Percentiles rank a stretch among this genome's conserved stretches.
Conservation (phyloP, 2,329 filamentous ascomycete species). For the Penicillium sp. region DNA sequence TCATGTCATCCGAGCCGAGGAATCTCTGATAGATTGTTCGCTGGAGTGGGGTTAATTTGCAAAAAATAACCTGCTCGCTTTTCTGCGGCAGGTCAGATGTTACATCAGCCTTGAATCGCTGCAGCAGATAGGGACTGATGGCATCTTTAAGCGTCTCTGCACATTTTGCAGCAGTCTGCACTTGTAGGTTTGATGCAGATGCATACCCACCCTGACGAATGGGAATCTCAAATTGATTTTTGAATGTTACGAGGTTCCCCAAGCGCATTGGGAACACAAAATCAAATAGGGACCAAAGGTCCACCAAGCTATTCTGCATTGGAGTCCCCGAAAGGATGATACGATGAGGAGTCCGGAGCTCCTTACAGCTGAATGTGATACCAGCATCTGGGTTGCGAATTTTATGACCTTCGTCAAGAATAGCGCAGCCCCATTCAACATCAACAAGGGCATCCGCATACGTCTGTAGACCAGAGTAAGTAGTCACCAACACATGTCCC, state of each 20-base stretch:
- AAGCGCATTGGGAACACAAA: slow-evolving; percentile 96
- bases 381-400: slow-evolving; percentile 95
- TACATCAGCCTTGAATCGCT: slow-evolving; percentile 90
- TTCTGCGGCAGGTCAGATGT: slow-evolving; percentile 92
- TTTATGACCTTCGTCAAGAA: slow-evolving; percentile 96
- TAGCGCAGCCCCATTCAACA: slow-evolving; percentile 87
- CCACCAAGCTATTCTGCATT: slow-evolving; percentile 93
- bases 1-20: slow-evolving; percentile 78
- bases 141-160: slow-evolving; percentile 91
- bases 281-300: slow-evolving; percentile 96
- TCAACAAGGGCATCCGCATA: slow-evolving; percentile 80
- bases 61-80: slow-evolving; percentile 93
- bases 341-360: slow-evolving; percentile 83
- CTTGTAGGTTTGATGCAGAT: slow-evolving; percentile 88
- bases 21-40: slow-evolving; percentile 78
- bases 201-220: slow-evolving; percentile 93
- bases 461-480: slow-evolving; percentile 91
- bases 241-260: slow-evolving; percentile 86
- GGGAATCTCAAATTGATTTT: slow-evolving; percentile 87
- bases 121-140: slow-evolving; percentile 88
- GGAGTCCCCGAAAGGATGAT: slow-evolving; percentile 94
- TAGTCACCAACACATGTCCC: slow-evolving; percentile 92
- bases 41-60: slow-evolving; percentile 80
- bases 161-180: slow-evolving; percentile 91
- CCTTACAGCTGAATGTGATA: slow-evolving; percentile 93